Evolutionary conservation across 768 basidiomycete species (phyloP), one percentile per base, ranked within the genome.

Genomic region (Candolleomyces efflorescens): DNA sequence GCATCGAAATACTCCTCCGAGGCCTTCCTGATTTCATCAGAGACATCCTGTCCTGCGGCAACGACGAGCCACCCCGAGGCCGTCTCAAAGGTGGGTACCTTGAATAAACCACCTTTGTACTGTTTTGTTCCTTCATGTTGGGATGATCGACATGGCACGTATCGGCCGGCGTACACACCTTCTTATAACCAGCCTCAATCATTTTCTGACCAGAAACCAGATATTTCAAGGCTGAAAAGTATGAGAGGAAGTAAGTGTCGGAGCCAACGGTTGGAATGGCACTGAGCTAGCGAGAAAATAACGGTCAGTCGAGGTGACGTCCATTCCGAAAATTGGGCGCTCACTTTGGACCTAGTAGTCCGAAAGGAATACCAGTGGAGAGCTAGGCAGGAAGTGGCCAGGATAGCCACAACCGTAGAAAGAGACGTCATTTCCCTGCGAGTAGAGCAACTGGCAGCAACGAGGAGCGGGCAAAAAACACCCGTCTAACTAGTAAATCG

Each of bases 1-100:
- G 69, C 62, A 20, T 67, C 68, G 17, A 74, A 48, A 5, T 67
- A 55, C 11, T 72, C 68, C 37, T 69, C 69, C 10, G 62, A 53
- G 11, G 73, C 71, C 53, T 65, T 68, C 11, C 71, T 65, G 41
- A 77, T 59, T 24, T 76, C 73, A 13, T 74, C 69, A 7, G 73
- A 60, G 55, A 69, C 61, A 24, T 69, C 51, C 3, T 61, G 59
- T n/a, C 69, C 70, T 38, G 66, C 68, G 37, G 71, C 62, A 1
- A 74, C 59, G 5, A 75, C 63, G 2, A 65, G 56, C 75, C 74
- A 76, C 47, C 61, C 59, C 15, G 62, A 65, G 10, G 70, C 54
- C 5, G 61, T 57, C 6, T 57, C 63, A 36, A 60, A 50, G 26
- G 49, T 50, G 12, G 49, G 13, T 2, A 50, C 49, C 27, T 50